These are phyloP conservation scores for Penicillium sp. DNA, from an alignment of 2,329 filamentous ascomycete genomes.

Conservation along the genomic window DNA sequence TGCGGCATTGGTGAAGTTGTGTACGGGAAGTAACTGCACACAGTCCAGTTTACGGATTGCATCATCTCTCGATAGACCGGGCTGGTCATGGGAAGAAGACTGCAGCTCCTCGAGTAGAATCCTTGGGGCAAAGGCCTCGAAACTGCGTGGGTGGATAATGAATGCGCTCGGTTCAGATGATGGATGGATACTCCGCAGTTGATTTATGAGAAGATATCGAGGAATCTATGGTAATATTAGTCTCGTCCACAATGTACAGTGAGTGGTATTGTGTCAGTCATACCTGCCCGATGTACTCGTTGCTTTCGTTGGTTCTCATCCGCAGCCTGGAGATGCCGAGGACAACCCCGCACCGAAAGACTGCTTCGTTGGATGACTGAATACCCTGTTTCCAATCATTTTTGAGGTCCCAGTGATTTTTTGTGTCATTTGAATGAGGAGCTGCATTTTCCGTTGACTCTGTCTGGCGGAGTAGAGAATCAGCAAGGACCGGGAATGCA, in stretches of 20 bases:
- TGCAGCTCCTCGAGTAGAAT: constrained; percentile 29
- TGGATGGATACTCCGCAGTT: constrained; percentile 12
- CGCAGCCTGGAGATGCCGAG: constrained; percentile 33
- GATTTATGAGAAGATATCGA: constrained; percentile 26
- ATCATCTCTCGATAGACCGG: constrained; percentile 22
- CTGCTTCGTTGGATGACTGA: background rate
- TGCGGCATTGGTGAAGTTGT: constrained; percentile 27
- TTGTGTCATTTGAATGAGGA: background rate
- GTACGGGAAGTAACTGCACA: constrained; percentile 34
- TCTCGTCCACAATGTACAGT: background rate
- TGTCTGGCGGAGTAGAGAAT: constrained; percentile 23
- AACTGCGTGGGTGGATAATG: constrained; percentile 34
- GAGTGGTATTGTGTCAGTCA: background rate
- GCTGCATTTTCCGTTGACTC: background rate
- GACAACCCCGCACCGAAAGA: constrained; percentile 30
- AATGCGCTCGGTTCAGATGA: constrained; percentile 23
- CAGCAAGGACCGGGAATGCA: constrained; percentile 31
- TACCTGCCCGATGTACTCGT: constrained; percentile 34
- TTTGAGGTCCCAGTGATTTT: constrained; percentile 25
- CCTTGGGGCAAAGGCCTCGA: constrained; percentile 29
- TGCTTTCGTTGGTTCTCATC: constrained; percentile 17
- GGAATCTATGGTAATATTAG: constrained; percentile 23
- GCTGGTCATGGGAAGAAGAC: constrained; percentile 1
- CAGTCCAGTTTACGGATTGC: constrained; percentile 30
- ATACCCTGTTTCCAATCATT: constrained; percentile 23